Percentiles rank a stretch among this genome's conserved stretches.
Conservation (phyloP, 169 alveolate species). For the Neospora caninum region DNA sequence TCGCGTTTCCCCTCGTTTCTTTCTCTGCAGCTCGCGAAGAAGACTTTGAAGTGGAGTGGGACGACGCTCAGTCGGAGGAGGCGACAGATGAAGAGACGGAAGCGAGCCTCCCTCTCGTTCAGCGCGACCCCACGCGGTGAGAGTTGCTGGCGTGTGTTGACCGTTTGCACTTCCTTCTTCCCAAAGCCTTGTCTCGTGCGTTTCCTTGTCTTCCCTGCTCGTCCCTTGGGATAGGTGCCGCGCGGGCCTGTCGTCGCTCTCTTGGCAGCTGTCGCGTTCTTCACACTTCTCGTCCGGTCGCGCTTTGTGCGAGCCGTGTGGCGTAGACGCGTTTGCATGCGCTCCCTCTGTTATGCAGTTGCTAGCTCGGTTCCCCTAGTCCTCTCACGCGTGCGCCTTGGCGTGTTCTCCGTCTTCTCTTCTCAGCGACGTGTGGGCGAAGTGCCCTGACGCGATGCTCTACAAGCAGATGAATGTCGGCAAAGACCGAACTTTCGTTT, state of each 20-base stretch:
- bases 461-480: conserved; percentile 21
- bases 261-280: no score
- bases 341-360: no score
- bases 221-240: no score
- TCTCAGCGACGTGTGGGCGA: conserved; percentile 30
- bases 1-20: background rate
- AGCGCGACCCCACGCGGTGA: conserved; percentile 31
- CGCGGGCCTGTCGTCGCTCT: no score
- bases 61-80: background rate
- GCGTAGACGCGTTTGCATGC: no score
- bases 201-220: no score
- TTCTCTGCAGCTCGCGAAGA: conserved; percentile 10
- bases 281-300: background rate
- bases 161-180: no score
- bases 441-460: conserved; percentile 26
- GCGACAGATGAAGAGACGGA: conserved; percentile 10
- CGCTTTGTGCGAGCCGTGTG: background rate
- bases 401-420: background rate
- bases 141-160: background rate
- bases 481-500: conserved; percentile 15
- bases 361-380: background rate
- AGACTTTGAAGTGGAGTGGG: conserved; percentile 31
- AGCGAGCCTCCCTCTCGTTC: conserved; percentile 5
- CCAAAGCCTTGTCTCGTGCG: no score
- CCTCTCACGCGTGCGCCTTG: background rate